Conservation (phyloP, 2,329 filamentous ascomycete species). For the Pseudomassariella vexata region DNA sequence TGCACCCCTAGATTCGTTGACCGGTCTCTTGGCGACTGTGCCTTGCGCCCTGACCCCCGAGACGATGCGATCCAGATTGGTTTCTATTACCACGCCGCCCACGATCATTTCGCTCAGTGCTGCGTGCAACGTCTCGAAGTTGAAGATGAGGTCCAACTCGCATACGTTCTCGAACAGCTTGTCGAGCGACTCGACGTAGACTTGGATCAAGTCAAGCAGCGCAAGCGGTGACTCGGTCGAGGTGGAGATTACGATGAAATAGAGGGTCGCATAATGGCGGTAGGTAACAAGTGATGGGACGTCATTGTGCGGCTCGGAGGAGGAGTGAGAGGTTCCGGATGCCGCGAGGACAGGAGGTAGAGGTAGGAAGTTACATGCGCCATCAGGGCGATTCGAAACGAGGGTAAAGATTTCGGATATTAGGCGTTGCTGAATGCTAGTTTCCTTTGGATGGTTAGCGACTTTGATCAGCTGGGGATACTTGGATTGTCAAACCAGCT, state of each 20-base stretch:
- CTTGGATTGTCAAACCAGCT: slow-evolving; percentile 81
- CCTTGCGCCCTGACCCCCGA: slow-evolving; percentile 75
- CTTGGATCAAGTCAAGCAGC: slow-evolving; percentile 93
- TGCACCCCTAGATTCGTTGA: slow-evolving; percentile 58
- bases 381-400: slow-evolving; percentile 83
- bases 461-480: slow-evolving; percentile 7
- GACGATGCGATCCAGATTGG: slow-evolving; percentile 81
- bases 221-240: slow-evolving; percentile 94
- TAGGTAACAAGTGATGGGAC: slow-evolving; percentile 94
- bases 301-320: slow-evolving; percentile 70
- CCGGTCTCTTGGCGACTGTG: slow-evolving; percentile 70
- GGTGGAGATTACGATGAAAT: slow-evolving; percentile 97
- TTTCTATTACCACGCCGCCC: slow-evolving; percentile 91
- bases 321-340: slow-evolving; percentile 58
- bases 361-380: slow-evolving; percentile 95
- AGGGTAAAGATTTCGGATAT: slow-evolving; percentile 97
- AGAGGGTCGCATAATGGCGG: slow-evolving; percentile 95
- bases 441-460: slow-evolving; percentile 58
- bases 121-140: slow-evolving; percentile 94
- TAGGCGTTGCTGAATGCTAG: slow-evolving; percentile 90
- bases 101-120: slow-evolving; percentile 91
- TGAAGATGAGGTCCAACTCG: slow-evolving; percentile 97
- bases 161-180: slow-evolving; percentile 97
- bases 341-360: slow-evolving; percentile 60
- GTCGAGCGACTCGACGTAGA: slow-evolving; percentile 94